These are phyloP conservation scores for Calonectria multiphialidica DNA, from an alignment of 2,329 filamentous ascomycete genomes.

Conservation along the genomic window DNA sequence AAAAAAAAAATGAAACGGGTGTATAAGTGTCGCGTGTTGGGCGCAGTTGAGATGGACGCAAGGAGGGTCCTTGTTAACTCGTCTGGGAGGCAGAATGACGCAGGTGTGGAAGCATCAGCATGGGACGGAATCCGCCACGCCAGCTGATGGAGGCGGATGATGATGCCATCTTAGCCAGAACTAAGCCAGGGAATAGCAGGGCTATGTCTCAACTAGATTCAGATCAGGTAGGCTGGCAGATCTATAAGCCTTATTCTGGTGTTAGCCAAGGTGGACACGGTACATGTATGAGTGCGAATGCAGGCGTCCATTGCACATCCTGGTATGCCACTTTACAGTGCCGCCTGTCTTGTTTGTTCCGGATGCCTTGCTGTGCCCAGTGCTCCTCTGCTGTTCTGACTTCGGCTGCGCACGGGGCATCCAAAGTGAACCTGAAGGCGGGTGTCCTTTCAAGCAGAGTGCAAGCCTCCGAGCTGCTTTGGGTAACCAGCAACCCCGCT, in stretches of 20 bases:
- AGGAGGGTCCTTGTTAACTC: slow-evolving; percentile 1
- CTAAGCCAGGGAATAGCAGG: slow-evolving; percentile 8
- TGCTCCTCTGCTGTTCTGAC: neutral
- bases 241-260: slow-evolving; percentile 13
- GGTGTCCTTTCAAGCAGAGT: slow-evolving; percentile 2
- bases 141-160: slow-evolving; percentile 18
- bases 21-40: neutral
- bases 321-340: neutral
- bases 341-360: neutral
- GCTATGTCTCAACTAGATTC: slow-evolving; percentile 14
- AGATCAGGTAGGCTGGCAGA: slow-evolving; percentile 22
- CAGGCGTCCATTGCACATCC: neutral
- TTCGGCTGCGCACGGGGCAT: neutral
- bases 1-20: neutral
- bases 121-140: slow-evolving; percentile 20
- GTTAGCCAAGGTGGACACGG: neutral
- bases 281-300: neutral
- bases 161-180: slow-evolving; percentile 19
- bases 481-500: slow-evolving; percentile 37
- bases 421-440: neutral
- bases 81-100: slow-evolving; percentile 6
- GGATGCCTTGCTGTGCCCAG: neutral
- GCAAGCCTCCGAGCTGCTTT: slow-evolving; percentile 30
- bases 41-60: neutral
- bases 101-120: slow-evolving; percentile 12